A percentile compares a stretch with the other conserved stretches of the same genome.
Conservation (phyloP, 1,139 yeast species). For the Ogataea hybrid region DNA sequence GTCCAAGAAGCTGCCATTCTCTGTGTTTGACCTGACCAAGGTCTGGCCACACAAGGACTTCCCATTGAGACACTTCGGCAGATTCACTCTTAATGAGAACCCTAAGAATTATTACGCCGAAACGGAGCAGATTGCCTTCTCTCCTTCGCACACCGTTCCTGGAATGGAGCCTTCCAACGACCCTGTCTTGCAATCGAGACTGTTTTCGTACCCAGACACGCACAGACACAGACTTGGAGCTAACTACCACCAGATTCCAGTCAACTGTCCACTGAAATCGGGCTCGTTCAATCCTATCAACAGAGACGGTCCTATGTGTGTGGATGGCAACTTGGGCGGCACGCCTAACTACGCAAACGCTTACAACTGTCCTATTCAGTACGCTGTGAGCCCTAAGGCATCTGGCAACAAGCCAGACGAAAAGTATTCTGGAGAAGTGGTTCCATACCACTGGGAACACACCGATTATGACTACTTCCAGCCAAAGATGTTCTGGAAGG, state of each 20-base stretch:
- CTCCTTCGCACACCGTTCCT: too few species aligned
- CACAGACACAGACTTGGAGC: conserved; percentile 69
- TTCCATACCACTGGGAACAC: conserved; percentile 84
- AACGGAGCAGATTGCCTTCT: too few species aligned
- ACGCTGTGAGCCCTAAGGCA: conserved; percentile 22
- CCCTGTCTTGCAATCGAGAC: too few species aligned
- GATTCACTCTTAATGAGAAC: too few species aligned
- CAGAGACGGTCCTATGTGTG: conserved; percentile 86
- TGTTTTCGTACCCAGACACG: conserved; percentile 83
- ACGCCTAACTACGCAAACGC: conserved; percentile 78
- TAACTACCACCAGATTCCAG: conserved; percentile 72
- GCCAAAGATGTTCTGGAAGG: conserved; percentile 70
- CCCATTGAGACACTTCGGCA: too few species aligned
- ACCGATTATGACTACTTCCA: conserved; percentile 59
- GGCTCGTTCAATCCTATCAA: conserved; percentile 46
- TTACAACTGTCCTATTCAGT: conserved; percentile 37
- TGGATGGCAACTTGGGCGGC: conserved; percentile 82
- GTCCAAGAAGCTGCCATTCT: too few species aligned
- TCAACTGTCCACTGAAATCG: conserved; percentile 61
- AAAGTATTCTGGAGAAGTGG: conserved; percentile 84
- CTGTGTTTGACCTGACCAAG: too few species aligned
- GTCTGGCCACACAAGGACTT: too few species aligned
- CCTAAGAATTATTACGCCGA: too few species aligned
- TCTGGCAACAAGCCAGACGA: conserved; percentile 59
- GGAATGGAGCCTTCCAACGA: too few species aligned